Base-by-base conservation (phyloP, 2,329 filamentous ascomycete species). In the Aspergillus melleus region DNA sequence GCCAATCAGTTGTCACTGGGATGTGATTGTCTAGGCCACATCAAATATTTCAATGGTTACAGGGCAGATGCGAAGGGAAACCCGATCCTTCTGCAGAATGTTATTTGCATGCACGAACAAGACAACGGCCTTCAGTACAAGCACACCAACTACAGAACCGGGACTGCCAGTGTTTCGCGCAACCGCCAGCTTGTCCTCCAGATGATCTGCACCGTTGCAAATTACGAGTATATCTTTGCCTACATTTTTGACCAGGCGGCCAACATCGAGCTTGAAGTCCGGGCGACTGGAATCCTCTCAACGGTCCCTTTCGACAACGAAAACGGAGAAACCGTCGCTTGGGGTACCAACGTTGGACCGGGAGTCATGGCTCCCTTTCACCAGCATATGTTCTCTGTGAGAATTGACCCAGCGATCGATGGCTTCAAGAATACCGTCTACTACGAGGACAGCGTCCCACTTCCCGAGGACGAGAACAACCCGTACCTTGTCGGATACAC, bases 351-450 rank as follows among this genome's bases (percentile, higher is more conserved):
- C 46, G 87, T 90, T 5, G 86, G 88, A 60, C 87, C 88, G 0
- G 87, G 88, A 49, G 88, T 89, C 16, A 83, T 91, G 36, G 89
- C 88, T 2, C 79, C 81, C 0, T 86, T 90, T 74, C 90, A 92
- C 69, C 90, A 93, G 70, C 90, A 92, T 74, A 89, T 92, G 72
- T 91, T 93, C 77, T 87, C 84, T 3, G 79, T 88, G 5, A 83
- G 86, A 9, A 78, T 88, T 12, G 86, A 88, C 68, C 86, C 86
- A n/a, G 84, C 83, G 64, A 77, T 87, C 52, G 85, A 85, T 60
- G 86, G 86, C 0, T 80, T 81, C 61, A 74, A 77, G 24, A 86
- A 87, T 68, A 76, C 81, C 0, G 72, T 86, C 29, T 79, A 84
- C 58, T 84, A 88, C 68, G 79, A 84, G 58, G 85, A 87, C 67